Base-by-base conservation (phyloP, 352 stramenopile genomes). In the Thraustochytrium sp. region DNA sequence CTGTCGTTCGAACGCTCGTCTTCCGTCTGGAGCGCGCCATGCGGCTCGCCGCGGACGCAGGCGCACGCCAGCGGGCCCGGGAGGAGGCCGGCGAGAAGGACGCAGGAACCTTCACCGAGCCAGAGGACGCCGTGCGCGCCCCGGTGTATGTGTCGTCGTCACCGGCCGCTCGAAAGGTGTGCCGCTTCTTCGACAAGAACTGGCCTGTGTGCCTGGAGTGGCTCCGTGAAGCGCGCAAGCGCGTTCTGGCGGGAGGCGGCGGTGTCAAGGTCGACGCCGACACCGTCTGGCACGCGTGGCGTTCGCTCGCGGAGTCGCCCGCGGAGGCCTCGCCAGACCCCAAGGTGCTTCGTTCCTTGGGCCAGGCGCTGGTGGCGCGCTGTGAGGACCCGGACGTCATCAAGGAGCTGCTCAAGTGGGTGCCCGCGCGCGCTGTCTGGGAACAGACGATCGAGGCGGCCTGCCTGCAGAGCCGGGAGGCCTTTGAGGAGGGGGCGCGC, bases 131-230 rank as follows among this genome's bases (percentile, higher is more conserved):
- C 23, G 21, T 21, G 5, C 8, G 13, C 18, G 31, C 3, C n/a
- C 3, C 40, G 48, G 48, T 44, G 46, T 31, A 38, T 61, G n/a
- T 21, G n/a, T 9, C 8, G 5, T 23, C 5, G 54, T 63, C 59
- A 13, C 26, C 59, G 26, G 59, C 34, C 9, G 29, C 59, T 11
- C 59, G 59, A 21, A 38, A 46, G 36, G 59, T 31, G 16, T 46
- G 59, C 59, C 76, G 76, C 23, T 80, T 80, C 53, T 80, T 80
- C 38, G 48, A 46, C 2, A 80, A 46, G 26, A 80, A 80, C 53
- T 13, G 40, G 36, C 3, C n/a, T n/a, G 68, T 80, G 3, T 80
- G 68, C 38, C 5, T 75, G 5, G 51, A 80, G 0, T 80, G 68
- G 68, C 37, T 80, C 13, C 13, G 48, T n/a, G 23, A 51, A 16